A percentile compares a stretch with the other conserved stretches of the same genome.
Evolutionary conservation across 2,329 filamentous ascomycete species (phyloP).

Genomic region (Aplosporella prunicola): DNA sequence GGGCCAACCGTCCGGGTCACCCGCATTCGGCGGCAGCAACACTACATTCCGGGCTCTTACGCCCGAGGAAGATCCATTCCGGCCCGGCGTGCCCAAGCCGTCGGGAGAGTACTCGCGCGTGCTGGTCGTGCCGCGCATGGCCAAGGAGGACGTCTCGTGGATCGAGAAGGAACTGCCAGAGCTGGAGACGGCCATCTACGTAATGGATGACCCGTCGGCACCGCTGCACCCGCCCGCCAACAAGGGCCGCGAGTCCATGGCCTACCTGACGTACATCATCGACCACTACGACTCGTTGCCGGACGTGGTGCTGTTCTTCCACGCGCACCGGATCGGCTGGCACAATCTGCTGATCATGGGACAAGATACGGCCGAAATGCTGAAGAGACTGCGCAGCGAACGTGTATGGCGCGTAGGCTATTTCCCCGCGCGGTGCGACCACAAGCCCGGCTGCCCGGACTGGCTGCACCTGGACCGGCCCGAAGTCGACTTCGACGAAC

Average conservation of each 20-base stretch:
- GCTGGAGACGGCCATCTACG: slow-evolving; percentile 37
- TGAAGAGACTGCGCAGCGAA: slow-evolving; percentile 42
- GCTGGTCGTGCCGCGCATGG: slow-evolving; percentile 28
- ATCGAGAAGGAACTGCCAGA: slow-evolving; percentile 27
- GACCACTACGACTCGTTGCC: slow-evolving; percentile 51
- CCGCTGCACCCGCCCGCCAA: slow-evolving; percentile 46
- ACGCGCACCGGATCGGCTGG: slow-evolving; percentile 46
- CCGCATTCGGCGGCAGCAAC: slow-evolving; percentile 1
- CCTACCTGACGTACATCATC: slow-evolving; percentile 53
- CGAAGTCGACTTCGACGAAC: slow-evolving; percentile 30
- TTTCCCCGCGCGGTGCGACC: slow-evolving; percentile 51
- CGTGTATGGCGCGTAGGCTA: slow-evolving; percentile 46
- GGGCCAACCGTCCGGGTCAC: slow-evolving; percentile 2
- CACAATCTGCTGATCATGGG: slow-evolving; percentile 49
- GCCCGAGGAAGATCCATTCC: slow-evolving; percentile 10
- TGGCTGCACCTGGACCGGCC: slow-evolving; percentile 44
- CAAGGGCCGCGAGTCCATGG: slow-evolving; percentile 54
- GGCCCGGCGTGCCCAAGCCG: slow-evolving; percentile 18
- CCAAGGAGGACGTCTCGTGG: slow-evolving; percentile 29
- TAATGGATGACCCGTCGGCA: slow-evolving; percentile 42
- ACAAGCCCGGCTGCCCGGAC: slow-evolving; percentile 49
- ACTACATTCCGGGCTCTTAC: slow-evolving; percentile 5
- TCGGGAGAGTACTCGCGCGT: slow-evolving; percentile 28
- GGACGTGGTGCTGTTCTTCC: slow-evolving; percentile 52
- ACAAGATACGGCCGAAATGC: slow-evolving; percentile 41